Percentiles rank a stretch among this genome's conserved stretches.
phyloP scores from a whole-genome alignment of 495 filamentous ascomycete genomes.

The Rostrohypoxylon terebratum region DNA sequence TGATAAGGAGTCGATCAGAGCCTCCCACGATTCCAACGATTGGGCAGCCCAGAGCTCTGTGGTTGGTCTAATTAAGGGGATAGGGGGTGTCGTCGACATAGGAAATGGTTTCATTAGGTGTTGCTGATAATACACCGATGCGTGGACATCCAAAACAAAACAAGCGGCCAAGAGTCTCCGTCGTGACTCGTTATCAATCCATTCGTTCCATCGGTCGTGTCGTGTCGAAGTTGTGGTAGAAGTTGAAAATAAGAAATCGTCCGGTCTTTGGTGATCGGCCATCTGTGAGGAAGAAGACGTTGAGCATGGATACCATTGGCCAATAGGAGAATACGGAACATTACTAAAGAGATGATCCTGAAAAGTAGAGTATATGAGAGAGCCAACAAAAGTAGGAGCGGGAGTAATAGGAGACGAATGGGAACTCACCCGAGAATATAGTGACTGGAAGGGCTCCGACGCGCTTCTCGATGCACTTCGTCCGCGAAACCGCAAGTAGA shows the following conservation, averaged over 20 bases:
- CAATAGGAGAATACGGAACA: constrained; percentile 52
- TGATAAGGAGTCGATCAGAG: constrained; percentile 42
- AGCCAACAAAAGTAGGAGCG: constrained; percentile 53
- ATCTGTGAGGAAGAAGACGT: constrained; percentile 58
- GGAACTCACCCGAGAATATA: constrained; percentile 65
- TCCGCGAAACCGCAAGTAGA: constrained; percentile 65
- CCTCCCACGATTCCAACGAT: constrained; percentile 53
- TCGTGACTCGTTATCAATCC: constrained; percentile 61
- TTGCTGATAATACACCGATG: constrained; percentile 62
- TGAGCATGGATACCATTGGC: constrained; percentile 59
- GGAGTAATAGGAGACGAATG: constrained; percentile 50
- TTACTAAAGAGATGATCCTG: constrained; percentile 52
- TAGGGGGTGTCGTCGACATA: constrained; percentile 45
- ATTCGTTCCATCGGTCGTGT: constrained; percentile 58
- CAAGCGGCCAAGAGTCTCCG: constrained; percentile 63
- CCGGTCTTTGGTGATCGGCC: constrained; percentile 49
- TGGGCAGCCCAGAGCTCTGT: constrained; percentile 56
- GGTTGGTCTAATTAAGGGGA: constrained; percentile 55
- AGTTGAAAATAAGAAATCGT: constrained; percentile 44
- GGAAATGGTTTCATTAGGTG: constrained; percentile 46
- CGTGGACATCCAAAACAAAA: constrained; percentile 64
- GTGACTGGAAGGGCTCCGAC: constrained; percentile 62
- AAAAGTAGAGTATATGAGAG: constrained; percentile 51
- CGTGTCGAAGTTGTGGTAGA: constrained; percentile 34
- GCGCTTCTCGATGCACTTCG: constrained; percentile 56